Base-by-base conservation (phyloP, 2,329 filamentous ascomycete genomes). In the Penicillium psychrosexuale region DNA sequence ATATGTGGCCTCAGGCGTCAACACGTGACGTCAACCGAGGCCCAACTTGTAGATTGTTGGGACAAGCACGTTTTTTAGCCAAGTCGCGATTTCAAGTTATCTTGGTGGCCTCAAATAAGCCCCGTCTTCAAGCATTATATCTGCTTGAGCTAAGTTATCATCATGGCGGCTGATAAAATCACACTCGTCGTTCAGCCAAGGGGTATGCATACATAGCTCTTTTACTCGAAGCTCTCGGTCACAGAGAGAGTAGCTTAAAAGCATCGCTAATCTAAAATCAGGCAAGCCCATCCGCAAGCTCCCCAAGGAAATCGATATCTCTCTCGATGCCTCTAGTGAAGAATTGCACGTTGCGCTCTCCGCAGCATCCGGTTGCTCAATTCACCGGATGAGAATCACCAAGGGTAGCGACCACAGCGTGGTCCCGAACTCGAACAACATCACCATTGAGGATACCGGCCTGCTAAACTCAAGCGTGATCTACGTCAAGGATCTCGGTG, bases 401-500 rank as follows among this genome's bases (percentile, higher is more conserved):
- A 87, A 86, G 67, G 83, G 80, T 57, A 83, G 80, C 60, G 84
- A 87, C 75, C 82, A 84, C 46, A 79, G 76, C 38, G 69, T 81
- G 39, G 73, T 88, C 13, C 77, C 81, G 50, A 86, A 86, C 64
- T 62, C 69, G 19, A 69, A 77, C 52, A 76, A 79, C 50, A 73
- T 77, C 13, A 82, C 78, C 2, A 71, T 87, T 36, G 73, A 81
- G 58, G 76, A 78, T 42, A 81, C 80, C 3, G 83, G 84, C 13
- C 72, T 88, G 43, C 76, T 78, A 51, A 80, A 86, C 61, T 80
- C 82, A 64, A 84, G 82, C 60, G 78, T 80, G 19, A 75, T 99
- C 46, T 85, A 94, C 64, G 89, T 97, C 61, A 97, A 99, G 78
- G 93, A 99, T 72, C 81, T 99, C 30, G 94, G 91, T 93, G 82